phyloP scores from a whole-genome alignment of 495 filamentous ascomycete species.

The Penicillium malachiteum region DNA sequence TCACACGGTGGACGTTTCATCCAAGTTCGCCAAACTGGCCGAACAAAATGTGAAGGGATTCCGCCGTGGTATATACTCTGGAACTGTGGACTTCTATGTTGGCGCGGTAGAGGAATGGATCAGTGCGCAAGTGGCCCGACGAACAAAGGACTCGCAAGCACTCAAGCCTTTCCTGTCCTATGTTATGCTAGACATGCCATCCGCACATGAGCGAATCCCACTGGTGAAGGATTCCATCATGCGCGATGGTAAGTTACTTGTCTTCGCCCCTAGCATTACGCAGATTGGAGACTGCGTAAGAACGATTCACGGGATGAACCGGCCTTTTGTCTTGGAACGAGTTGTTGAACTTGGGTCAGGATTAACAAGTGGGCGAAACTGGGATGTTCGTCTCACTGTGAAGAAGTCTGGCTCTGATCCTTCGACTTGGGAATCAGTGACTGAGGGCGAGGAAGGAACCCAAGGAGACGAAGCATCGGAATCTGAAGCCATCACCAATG shows the following conservation, averaged over 20 bases:
- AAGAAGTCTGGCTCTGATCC: constrained; percentile 47
- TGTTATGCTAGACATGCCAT: constrained; percentile 70
- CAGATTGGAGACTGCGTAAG: constrained; percentile 66
- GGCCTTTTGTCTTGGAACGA: constrained; percentile 59
- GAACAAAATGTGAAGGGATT: constrained; percentile 61
- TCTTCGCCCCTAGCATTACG: constrained; percentile 75
- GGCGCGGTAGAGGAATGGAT: constrained; percentile 65
- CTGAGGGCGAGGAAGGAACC: constrained; percentile 14
- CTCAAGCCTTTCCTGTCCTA: constrained; percentile 61
- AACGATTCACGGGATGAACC: constrained; percentile 43
- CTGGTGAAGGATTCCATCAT: constrained; percentile 57
- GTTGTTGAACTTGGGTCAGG: constrained; percentile 63
- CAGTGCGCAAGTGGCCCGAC: constrained; percentile 42
- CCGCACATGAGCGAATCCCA: constrained; percentile 55
- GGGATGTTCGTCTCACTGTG: constrained; percentile 61
- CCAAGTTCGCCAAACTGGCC: constrained; percentile 59
- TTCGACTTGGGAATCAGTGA: constrained; percentile 30
- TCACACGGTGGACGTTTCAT: constrained; percentile 65
- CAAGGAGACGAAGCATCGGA: constrained; percentile 2
- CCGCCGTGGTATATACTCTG: constrained; percentile 64
- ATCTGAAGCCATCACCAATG: not conserved
- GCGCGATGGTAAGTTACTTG: constrained; percentile 59
- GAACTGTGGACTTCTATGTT: constrained; percentile 69
- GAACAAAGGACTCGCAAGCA: constrained; percentile 15
- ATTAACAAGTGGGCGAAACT: constrained; percentile 56